A percentile compares a stretch with the other conserved stretches of the same genome.
These are phyloP conservation scores for Suillus paluster DNA, from an alignment of 768 basidiomycete genomes.

Conservation along the genomic window DNA sequence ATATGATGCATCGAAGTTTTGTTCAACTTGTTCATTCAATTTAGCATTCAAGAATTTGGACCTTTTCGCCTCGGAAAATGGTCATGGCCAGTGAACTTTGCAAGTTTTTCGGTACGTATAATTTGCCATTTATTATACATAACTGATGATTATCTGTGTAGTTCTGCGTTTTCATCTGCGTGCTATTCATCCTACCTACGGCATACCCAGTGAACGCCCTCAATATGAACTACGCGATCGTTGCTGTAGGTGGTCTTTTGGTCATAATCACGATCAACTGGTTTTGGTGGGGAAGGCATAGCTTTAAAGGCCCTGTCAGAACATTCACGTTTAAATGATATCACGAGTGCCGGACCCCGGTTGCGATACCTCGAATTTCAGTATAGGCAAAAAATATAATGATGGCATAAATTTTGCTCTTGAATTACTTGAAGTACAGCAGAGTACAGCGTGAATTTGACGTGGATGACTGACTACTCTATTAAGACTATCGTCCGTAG, in stretches of 20 bases:
- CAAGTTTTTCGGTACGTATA: constrained; percentile 47
- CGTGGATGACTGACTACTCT: too few species aligned
- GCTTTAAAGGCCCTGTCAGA: constrained; percentile 50
- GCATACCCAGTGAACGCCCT: constrained; percentile 50
- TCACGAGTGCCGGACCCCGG: not conserved
- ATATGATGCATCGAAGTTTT: constrained; percentile 37
- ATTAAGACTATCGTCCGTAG: not conserved
- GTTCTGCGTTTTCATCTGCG: constrained; percentile 58
- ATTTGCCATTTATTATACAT: not conserved
- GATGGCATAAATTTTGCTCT: too few species aligned
- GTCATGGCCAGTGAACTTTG: constrained; percentile 56
- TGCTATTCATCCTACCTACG: constrained; percentile 62
- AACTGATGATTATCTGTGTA: constrained; percentile 22
- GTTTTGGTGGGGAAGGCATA: constrained; percentile 50
- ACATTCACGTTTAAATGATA: constrained; percentile 27
- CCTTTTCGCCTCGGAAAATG: constrained; percentile 57
- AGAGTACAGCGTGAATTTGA: too few species aligned
- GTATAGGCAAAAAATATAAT: too few species aligned
- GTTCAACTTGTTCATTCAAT: constrained; percentile 50
- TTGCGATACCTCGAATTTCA: not conserved
- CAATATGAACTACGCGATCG: constrained; percentile 64
- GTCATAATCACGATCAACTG: constrained; percentile 51
- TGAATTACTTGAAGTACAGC: too few species aligned
- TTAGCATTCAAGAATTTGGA: constrained; percentile 51
- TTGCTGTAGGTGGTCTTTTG: constrained; percentile 54